Base-by-base conservation (phyloP, 768 basidiomycete genomes). In the Leccinum barrowsii region DNA sequence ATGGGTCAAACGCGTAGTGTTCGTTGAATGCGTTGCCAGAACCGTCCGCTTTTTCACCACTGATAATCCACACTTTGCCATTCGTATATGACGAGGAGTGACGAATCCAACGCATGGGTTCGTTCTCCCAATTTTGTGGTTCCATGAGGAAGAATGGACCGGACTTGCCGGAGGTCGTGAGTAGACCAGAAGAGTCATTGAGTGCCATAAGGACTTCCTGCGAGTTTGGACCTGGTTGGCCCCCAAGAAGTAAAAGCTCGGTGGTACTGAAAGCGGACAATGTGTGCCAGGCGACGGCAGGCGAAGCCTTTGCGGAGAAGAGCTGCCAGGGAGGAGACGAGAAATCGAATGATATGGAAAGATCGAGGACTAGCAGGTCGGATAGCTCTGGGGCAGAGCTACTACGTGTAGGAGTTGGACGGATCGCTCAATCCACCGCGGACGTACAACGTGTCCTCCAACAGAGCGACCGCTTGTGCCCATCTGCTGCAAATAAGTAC, bases 381-480 rank as follows among this genome's bases (percentile, higher is more conserved):
- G 85, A 82, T 60, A 75, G 82, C 64, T 84, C 86, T 56, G 87
- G 89, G 26, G 92, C 92, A 19, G 85, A 82, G 32, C 81, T 80
- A 72, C 21, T 95, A 96, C 4, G 85, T 82, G 67, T 79, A 90
- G 17, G 78, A 67, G 69, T 88, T 86, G 71, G 72, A 82, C 34
- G 79, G 77, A 72, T 93, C 90, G 42, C 85, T 86, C 69, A 91
- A 85, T 52, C 94, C 94, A 37, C 92, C 94, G 58, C 90, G 85
- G 44, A 94, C 75, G 68, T 85, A 85, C 46, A 95, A 76, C 11
- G 77, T 77, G 60, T 83, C 78, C 65, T 81, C 76, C 22, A 88
- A 70, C 49, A 87, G 65, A 19, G 84, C 80, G 1, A 77, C 74
- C 5, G 90, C 89, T 62, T 92, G 91, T 28, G 87, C 94, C 94